Base-by-base conservation (phyloP, 257 asterid species). In the Catharanthus roseus region DNA sequence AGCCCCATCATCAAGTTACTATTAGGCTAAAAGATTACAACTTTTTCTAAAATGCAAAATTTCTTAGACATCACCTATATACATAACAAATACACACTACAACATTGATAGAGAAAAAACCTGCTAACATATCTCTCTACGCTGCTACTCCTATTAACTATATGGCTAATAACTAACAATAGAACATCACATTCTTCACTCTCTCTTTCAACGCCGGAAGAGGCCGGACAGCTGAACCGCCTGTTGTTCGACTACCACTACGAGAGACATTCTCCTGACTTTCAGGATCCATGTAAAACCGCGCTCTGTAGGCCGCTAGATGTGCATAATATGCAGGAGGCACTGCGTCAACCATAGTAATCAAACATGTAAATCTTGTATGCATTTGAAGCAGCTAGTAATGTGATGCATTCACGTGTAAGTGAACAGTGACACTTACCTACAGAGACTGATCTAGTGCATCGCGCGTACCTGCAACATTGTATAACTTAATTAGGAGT, bases 281-380 rank as follows among this genome's bases (percentile, higher is more conserved):
- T 15, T 77, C 81, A 12, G 79, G 75, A 55, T 78, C 82, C 76
- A 74, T 70, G 74, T 78, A 78, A 61, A 74, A 78, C 23, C 79
- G 54, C 0, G 79, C 82, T 49, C 82, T 55, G 67, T 63, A 78
- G 36, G 82, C 82, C 45, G 82, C 82, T 24, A 78, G 50, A 65
- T 78, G 82, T 18, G 82, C 82, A 42, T 78, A 78, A 70, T 78
- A 78, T 64, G 82, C 82, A 34, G 82, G 79, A 55, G 82, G 82
- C n/a, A 78, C 82, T 78, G 82, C 79, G 72, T 7, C 44, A 31
- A 74, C 42, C 42, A 47, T 33, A 13, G 38, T 3, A 24, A 8
- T 26, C 1, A 28, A 16, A 67, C 41, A 11, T 13, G 54, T 31
- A 9, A 23, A 53, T 45, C 8, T 16, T 0, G 54, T 41, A 11